phyloP scores from a whole-genome alignment of 192 early-diverging fungal genomes.

The Mortierella antarctica region DNA sequence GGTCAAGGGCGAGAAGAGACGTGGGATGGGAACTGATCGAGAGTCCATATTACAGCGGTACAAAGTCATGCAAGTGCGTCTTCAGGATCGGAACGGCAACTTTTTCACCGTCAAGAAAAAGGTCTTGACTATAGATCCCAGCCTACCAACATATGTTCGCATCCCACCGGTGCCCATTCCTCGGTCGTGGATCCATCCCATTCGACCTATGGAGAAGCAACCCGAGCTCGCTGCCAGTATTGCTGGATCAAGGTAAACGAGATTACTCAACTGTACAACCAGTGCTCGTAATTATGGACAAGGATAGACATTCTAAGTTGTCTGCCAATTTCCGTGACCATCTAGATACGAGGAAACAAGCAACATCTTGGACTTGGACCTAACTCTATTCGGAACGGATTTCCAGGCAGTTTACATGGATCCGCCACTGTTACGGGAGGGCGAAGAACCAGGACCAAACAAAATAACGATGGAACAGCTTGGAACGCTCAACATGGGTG shows the following conservation, averaged over 20 bases:
- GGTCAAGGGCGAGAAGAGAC: conserved; percentile 28
- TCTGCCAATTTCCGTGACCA: neutral
- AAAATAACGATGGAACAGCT: conserved; percentile 77
- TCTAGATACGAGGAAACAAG: conserved; percentile 55
- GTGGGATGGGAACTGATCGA: conserved; percentile 48
- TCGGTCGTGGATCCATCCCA: conserved; percentile 87
- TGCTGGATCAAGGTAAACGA: conserved; percentile 51
- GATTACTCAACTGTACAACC: neutral
- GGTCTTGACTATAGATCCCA: conserved; percentile 83
- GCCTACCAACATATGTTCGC: conserved; percentile 87
- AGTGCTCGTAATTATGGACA: too few relatives aligned
- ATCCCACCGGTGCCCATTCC: conserved; percentile 89
- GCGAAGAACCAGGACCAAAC: conserved; percentile 64
- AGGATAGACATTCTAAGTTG: too few relatives aligned
- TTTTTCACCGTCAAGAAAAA: conserved; percentile 89
- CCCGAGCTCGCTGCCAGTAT: conserved; percentile 12
- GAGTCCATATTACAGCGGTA: conserved; percentile 84
- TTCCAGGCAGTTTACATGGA: conserved; percentile 93
- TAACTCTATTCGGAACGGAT: conserved; percentile 69
- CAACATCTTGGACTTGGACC: conserved; percentile 60
- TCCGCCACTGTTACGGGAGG: conserved; percentile 82
- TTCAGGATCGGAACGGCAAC: conserved; percentile 87
- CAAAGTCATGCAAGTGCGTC: conserved; percentile 88
- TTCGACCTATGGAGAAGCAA: conserved; percentile 60
- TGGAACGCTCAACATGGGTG: conserved; percentile 61